A percentile compares a stretch with the other conserved stretches of the same genome.
These are phyloP conservation scores for Scleromitrula shiraiana DNA, from an alignment of 2,329 filamentous ascomycete genomes.

Conservation along the genomic window DNA sequence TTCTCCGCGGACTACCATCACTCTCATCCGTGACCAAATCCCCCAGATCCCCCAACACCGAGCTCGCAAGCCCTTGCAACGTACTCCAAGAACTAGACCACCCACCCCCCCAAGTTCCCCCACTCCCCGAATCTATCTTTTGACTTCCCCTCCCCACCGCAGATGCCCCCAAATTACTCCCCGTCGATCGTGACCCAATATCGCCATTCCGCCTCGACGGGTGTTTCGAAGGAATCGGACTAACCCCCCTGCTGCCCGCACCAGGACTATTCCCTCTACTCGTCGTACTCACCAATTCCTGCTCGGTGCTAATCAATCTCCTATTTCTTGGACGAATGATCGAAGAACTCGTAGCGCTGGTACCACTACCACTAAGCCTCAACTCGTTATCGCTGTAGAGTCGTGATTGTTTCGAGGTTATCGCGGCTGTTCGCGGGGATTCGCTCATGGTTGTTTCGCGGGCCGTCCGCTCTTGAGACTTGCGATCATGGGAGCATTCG, in stretches of 20 bases:
- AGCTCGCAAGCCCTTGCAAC: conserved; percentile 28
- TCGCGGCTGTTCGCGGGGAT: conserved; percentile 14
- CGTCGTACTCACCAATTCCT: conserved; percentile 25
- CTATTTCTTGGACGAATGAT: conserved; percentile 26
- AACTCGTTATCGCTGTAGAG: conserved; percentile 6
- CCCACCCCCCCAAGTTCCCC: conserved; percentile 10
- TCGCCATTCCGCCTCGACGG: conserved; percentile 17
- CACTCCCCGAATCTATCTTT: neutral
- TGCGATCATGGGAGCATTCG: conserved; percentile 19
- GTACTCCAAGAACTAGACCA: conserved; percentile 28
- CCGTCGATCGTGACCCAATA: conserved; percentile 1
- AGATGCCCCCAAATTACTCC: neutral
- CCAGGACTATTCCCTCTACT: conserved; percentile 28
- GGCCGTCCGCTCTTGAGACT: conserved; percentile 18
- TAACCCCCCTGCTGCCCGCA: conserved; percentile 37
- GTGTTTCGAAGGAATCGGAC: conserved; percentile 41
- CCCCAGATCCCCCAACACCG: conserved; percentile 24
- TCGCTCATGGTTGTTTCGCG: conserved; percentile 15
- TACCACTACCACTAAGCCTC: conserved; percentile 3
- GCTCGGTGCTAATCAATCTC: conserved; percentile 25
- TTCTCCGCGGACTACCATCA: conserved; percentile 8
- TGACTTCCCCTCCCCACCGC: conserved; percentile 1
- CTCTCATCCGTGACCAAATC: conserved; percentile 14
- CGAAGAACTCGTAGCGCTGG: conserved; percentile 7
- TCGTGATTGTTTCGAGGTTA: conserved; percentile 10